A percentile compares a stretch with the other conserved stretches of the same genome.
phyloP scores from a whole-genome alignment of 495 filamentous ascomycete genomes.

The Tuber magnatum region DNA sequence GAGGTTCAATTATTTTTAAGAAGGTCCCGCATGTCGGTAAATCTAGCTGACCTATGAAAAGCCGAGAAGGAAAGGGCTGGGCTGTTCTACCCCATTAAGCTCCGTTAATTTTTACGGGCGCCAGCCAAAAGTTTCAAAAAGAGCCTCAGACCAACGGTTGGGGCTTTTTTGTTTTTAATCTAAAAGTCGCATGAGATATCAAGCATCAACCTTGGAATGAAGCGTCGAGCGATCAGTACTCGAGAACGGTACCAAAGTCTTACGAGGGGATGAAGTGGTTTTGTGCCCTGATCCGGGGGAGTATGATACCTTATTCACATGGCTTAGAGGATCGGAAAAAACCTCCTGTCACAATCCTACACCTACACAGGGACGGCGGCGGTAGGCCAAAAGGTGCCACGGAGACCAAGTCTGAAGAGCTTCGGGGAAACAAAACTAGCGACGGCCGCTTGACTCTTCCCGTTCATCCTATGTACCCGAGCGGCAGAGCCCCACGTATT shows the following conservation, averaged over 20 bases:
- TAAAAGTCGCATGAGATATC: background rate
- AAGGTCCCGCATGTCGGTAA: slow-evolving; percentile 1
- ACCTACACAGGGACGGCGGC: background rate
- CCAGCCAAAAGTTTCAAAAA: background rate
- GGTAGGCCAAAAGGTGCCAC: background rate
- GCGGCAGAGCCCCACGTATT: background rate
- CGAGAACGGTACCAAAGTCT: too few relatives aligned
- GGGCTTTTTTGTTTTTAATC: background rate
- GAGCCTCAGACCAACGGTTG: background rate
- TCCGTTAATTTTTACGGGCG: background rate
- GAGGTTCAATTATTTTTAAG: background rate
- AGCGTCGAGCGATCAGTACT: background rate
- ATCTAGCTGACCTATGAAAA: background rate
- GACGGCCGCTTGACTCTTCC: background rate
- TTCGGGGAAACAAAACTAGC: background rate
- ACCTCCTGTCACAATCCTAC: background rate
- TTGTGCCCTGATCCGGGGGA: background rate
- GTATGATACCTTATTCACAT: too few relatives aligned
- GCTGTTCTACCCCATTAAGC: background rate
- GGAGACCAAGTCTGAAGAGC: background rate
- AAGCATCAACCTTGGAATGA: background rate
- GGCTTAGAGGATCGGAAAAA: background rate
- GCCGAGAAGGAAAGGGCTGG: background rate
- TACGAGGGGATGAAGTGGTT: background rate
- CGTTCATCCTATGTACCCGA: background rate